phyloP scores from a whole-genome alignment of 805 yeast genomes.

The Metschnikowia proteae region DNA sequence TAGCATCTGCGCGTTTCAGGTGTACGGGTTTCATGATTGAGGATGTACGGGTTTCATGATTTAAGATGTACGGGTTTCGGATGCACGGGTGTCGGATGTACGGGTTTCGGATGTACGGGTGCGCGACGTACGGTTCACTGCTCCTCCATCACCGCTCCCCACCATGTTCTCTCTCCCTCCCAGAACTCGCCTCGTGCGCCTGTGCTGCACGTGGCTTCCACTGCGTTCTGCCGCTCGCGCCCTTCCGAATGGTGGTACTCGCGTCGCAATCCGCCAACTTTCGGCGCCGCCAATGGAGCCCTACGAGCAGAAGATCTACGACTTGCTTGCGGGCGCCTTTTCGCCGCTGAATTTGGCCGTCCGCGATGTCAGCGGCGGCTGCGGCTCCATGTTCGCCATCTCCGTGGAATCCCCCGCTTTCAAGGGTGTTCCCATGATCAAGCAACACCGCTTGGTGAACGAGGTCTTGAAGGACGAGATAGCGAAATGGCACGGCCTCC shows the following conservation, averaged over 20 bases:
- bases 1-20: too few relatives aligned
- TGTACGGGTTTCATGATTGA: too few relatives aligned
- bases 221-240: not conserved
- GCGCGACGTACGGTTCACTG: not conserved
- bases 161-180: not conserved
- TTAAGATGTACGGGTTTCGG: too few relatives aligned
- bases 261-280: constrained; percentile 5
- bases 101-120: too few relatives aligned
- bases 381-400: constrained; percentile 97
- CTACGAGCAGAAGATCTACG: constrained; percentile 62
- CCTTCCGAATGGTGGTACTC: not conserved
- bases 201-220: too few relatives aligned
- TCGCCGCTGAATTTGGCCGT: constrained; percentile 64
- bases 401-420: constrained; percentile 67
- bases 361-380: constrained; percentile 84
- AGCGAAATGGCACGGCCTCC: constrained; percentile 91
- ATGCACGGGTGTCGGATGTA: too few relatives aligned
- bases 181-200: not conserved
- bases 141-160: too few relatives aligned
- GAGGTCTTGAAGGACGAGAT: constrained; percentile 79
- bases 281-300: constrained; percentile 40
- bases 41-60: too few relatives aligned
- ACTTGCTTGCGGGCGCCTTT: constrained; percentile 51
- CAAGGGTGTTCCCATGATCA: constrained; percentile 77
- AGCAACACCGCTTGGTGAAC: constrained; percentile 90